phyloP scores from a whole-genome alignment of 2,329 filamentous ascomycete genomes.

The Colletotrichum magnum region DNA sequence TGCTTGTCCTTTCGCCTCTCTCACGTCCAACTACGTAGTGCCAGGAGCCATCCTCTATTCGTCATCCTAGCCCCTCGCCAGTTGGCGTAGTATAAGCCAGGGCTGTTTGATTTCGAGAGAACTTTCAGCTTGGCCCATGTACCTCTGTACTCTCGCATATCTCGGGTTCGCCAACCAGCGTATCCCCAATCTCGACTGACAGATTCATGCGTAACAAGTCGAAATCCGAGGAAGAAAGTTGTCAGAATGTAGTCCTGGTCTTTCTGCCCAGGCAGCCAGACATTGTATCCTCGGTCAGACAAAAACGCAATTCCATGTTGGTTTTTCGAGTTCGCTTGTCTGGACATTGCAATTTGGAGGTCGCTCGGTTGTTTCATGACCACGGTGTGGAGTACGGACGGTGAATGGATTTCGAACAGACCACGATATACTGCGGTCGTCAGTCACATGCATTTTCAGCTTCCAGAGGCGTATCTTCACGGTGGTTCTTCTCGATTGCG shows the following conservation, averaged over 20 bases:
- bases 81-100: background rate
- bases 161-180: background rate
- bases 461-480: too few species aligned
- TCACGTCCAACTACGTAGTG: background rate
- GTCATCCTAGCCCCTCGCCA: background rate
- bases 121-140: conserved; percentile 17
- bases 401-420: too few species aligned
- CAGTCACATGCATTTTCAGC: too few species aligned
- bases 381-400: background rate
- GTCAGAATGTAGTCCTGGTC: background rate
- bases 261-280: conserved; percentile 8
- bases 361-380: background rate
- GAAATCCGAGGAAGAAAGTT: background rate
- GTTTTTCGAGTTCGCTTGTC: background rate
- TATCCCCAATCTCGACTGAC: too few species aligned
- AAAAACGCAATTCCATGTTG: too few species aligned
- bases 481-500: too few species aligned
- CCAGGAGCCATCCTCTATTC: background rate
- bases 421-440: too few species aligned
- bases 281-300: background rate
- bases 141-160: background rate
- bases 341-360: background rate
- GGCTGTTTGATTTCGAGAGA: conserved; percentile 13
- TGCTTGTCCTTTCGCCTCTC: background rate
- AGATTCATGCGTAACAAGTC: too few species aligned